Evolutionary conservation across 129 eudicot genomes (phyloP).

Genomic region (Saussurea involucrata): DNA sequence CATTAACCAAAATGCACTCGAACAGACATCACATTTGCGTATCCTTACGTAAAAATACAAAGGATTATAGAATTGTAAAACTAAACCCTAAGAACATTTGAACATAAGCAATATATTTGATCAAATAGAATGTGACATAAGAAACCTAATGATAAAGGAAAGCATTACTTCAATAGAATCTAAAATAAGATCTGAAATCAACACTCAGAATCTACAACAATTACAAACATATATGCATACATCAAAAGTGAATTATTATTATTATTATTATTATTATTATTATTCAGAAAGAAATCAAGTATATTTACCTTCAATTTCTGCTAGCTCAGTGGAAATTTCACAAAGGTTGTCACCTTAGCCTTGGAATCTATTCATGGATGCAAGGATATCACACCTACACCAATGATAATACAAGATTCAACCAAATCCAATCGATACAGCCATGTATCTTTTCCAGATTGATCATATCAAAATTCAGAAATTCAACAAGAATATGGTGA

Average conservation of each 20-base stretch:
- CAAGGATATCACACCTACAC: constrained; percentile 9
- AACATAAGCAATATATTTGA: background rate
- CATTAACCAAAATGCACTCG: background rate
- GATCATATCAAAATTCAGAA: background rate
- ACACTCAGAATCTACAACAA: background rate
- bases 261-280: no score
- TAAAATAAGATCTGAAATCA: background rate
- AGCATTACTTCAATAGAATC: background rate
- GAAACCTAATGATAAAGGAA: background rate
- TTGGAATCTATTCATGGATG: constrained; percentile 10
- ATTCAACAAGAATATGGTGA: background rate
- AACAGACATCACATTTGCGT: background rate
- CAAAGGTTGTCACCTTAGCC: constrained; percentile 4
- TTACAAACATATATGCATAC: background rate
- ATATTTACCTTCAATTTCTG: constrained; percentile 15
- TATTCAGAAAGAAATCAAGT: background rate
- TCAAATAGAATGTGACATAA: background rate
- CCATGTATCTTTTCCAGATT: background rate
- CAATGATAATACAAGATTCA: background rate
- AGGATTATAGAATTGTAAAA: background rate
- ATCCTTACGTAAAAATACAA: background rate
- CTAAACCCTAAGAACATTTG: background rate
- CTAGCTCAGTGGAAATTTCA: constrained; percentile 7
- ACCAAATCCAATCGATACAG: background rate
- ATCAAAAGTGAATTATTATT: background rate